phyloP scores from a whole-genome alignment of 2,329 filamentous ascomycete species.

The Colletotrichum godetiae region DNA sequence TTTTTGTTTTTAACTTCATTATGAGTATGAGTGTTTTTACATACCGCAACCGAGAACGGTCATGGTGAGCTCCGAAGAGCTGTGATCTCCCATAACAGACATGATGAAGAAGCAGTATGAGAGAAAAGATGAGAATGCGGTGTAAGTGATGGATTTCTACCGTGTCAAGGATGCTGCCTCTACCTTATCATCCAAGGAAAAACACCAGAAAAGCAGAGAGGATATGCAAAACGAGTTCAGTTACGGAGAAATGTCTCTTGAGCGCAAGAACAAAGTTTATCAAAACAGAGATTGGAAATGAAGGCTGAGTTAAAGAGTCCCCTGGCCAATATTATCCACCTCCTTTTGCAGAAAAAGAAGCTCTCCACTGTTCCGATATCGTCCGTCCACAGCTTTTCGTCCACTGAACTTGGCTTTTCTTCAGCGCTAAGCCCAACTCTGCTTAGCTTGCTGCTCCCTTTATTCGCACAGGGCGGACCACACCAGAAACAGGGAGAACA shows the following conservation, averaged over 20 bases:
- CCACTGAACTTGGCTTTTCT: slow-evolving; percentile 24
- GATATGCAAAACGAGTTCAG: background rate
- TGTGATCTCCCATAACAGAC: slow-evolving; percentile 47
- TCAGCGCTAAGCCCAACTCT: background rate
- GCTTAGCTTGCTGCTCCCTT: background rate
- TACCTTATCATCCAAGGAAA: background rate
- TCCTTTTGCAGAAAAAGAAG: slow-evolving; percentile 15
- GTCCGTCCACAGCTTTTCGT: slow-evolving; percentile 5
- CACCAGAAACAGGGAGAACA: background rate
- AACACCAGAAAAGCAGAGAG: background rate
- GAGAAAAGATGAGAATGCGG: background rate
- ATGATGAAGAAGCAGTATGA: slow-evolving; percentile 38
- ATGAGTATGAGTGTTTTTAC: slow-evolving; percentile 38
- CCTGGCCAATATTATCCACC: slow-evolving; percentile 24
- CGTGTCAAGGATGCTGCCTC: background rate
- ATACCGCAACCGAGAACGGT: slow-evolving; percentile 85
- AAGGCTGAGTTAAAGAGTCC: slow-evolving; percentile 8
- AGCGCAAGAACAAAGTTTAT: background rate
- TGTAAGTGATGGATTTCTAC: slow-evolving; percentile 26
- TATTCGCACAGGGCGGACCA: slow-evolving; percentile 10
- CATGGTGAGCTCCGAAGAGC: slow-evolving; percentile 71
- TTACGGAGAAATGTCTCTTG: background rate
- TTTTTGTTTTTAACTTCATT: background rate
- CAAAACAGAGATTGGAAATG: background rate
- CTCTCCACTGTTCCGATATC: slow-evolving; percentile 33